Evolutionary conservation across 2,329 filamentous ascomycete species (phyloP).

Genomic region (Beauveria sp.): DNA sequence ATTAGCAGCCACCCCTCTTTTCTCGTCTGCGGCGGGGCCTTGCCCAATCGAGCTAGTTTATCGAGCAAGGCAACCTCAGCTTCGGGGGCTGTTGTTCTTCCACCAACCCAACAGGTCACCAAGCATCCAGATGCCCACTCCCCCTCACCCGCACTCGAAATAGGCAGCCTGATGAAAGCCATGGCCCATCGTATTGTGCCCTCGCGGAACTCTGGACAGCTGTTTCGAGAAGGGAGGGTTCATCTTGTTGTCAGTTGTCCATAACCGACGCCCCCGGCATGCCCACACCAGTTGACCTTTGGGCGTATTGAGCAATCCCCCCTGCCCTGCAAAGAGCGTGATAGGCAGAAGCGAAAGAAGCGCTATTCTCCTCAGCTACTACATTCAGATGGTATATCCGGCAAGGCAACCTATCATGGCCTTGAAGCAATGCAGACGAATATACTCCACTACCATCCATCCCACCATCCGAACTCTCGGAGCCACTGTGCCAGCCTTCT

Average conservation of each 20-base stretch:
- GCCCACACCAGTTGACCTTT: no score
- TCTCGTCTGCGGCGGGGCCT: background rate
- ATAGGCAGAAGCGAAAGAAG: background rate
- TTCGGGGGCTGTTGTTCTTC: no score
- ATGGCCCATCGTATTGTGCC: no score
- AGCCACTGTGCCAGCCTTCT: background rate
- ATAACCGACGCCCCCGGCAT: no score
- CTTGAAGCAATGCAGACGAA: background rate
- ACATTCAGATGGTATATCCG: background rate
- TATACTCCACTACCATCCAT: background rate
- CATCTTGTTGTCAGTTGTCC: no score
- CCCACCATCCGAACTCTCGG: background rate
- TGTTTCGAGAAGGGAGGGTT: no score
- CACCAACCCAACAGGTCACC: no score
- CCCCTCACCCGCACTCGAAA: background rate
- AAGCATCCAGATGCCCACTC: background rate
- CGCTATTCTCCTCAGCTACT: background rate
- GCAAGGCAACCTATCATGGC: slow-evolving; percentile 1
- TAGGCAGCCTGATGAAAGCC: no score
- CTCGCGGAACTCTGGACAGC: no score
- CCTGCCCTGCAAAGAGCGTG: background rate
- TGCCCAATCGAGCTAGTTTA: background rate
- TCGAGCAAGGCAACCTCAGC: no score
- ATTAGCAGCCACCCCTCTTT: background rate
- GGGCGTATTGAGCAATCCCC: no score